Percentiles rank a stretch among this genome's conserved stretches.
These are phyloP conservation scores for Phytophthora kernoviae DNA, from an alignment of 352 stramenopile species.

Conservation along the genomic window DNA sequence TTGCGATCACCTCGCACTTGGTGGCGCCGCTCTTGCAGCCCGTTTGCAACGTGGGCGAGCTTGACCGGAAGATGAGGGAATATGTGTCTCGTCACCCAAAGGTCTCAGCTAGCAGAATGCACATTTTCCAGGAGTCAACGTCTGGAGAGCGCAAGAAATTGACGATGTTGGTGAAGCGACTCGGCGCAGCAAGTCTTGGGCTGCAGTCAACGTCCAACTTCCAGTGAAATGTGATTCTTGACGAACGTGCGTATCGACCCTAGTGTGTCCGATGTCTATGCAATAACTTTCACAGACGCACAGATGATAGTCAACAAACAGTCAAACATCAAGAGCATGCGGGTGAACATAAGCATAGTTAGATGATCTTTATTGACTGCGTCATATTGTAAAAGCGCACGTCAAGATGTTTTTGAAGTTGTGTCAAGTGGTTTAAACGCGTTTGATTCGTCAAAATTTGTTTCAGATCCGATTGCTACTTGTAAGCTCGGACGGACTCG, in stretches of 20 bases:
- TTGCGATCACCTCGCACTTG: slow-evolving; percentile 24
- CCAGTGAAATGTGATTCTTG: slow-evolving; percentile 2
- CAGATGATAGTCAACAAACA: too few species aligned
- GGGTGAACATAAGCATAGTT: too few species aligned
- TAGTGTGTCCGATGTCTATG: too few species aligned
- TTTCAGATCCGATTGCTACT: too few species aligned
- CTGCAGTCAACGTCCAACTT: slow-evolving; percentile 10
- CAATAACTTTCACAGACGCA: too few species aligned
- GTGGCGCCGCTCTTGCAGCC: slow-evolving; percentile 28
- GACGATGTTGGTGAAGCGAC: slow-evolving; percentile 12
- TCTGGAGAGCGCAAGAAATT: slow-evolving; percentile 16
- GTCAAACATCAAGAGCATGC: too few species aligned
- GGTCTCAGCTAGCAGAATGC: slow-evolving; percentile 4
- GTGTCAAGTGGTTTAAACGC: too few species aligned
- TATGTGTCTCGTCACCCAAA: slow-evolving; percentile 27
- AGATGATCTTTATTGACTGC: too few species aligned
- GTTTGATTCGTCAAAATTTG: too few species aligned
- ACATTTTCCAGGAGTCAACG: slow-evolving; percentile 27
- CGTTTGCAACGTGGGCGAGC: slow-evolving; percentile 17
- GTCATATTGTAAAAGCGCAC: too few species aligned
- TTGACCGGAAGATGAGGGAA: slow-evolving; percentile 28
- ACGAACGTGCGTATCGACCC: slow-evolving; percentile 2
- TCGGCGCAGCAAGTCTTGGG: slow-evolving; percentile 7
- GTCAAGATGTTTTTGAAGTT: too few species aligned
- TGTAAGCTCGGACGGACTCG: slow-evolving; percentile 24